Percentiles rank a stretch among this genome's conserved stretches.
phyloP scores from a whole-genome alignment of 2,329 filamentous ascomycete genomes.

The Epichloe bromicola region DNA sequence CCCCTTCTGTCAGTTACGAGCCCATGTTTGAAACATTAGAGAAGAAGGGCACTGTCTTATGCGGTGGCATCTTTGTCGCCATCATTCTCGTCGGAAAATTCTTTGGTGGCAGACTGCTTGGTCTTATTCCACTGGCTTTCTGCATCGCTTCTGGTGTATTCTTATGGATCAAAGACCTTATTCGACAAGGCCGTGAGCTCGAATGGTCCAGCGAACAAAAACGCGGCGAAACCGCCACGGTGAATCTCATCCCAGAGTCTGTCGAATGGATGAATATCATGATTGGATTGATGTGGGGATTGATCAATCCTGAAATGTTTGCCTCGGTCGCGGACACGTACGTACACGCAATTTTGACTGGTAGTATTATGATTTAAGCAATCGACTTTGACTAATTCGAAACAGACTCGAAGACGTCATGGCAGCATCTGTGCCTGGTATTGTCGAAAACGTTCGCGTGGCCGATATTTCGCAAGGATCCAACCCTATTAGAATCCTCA shows the following conservation, averaged over 20 bases:
- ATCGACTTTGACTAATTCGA: neutral
- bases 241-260: slow-evolving; percentile 83
- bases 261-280: slow-evolving; percentile 95
- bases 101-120: slow-evolving; percentile 66
- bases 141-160: slow-evolving; percentile 68
- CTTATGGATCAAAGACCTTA: slow-evolving; percentile 79
- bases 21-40: slow-evolving; percentile 74
- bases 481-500: slow-evolving; percentile 81
- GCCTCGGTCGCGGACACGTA: slow-evolving; percentile 73
- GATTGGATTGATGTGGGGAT: slow-evolving; percentile 70
- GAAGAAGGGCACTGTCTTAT: slow-evolving; percentile 57
- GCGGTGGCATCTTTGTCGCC: slow-evolving; percentile 54
- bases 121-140: slow-evolving; percentile 59
- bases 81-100: slow-evolving; percentile 68
- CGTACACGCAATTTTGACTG: slow-evolving; percentile 9
- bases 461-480: slow-evolving; percentile 89
- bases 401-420: slow-evolving; percentile 59
- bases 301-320: slow-evolving; percentile 95
- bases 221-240: slow-evolving; percentile 71
- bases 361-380: neutral
- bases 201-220: slow-evolving; percentile 85
- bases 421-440: slow-evolving; percentile 81
- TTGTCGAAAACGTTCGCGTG: slow-evolving; percentile 90
- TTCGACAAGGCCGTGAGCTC: slow-evolving; percentile 65
- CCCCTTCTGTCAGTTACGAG: slow-evolving; percentile 77